These are phyloP conservation scores for Termitomyces sp. DNA, from an alignment of 768 basidiomycete species.

Conservation along the genomic window DNA sequence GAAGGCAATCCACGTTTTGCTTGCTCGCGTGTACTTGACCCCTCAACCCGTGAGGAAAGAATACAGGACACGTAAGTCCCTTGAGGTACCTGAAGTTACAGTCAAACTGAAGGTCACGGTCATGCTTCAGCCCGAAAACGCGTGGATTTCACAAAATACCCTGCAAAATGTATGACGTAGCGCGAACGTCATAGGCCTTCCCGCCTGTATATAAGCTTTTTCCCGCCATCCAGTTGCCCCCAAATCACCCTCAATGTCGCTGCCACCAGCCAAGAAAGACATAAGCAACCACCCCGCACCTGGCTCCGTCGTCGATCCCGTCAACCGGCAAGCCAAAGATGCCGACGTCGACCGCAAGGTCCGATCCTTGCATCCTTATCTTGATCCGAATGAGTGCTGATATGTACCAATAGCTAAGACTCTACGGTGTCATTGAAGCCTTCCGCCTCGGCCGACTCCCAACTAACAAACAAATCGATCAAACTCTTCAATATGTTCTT, in stretches of 20 bases:
- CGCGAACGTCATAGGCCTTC: slow-evolving; percentile 2
- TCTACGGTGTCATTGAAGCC: slow-evolving; percentile 79
- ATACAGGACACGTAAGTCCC: too few species aligned
- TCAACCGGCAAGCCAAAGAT: slow-evolving; percentile 52
- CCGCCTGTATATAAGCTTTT: slow-evolving; percentile 5
- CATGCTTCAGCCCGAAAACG: too few species aligned
- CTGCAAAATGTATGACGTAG: slow-evolving; percentile 7
- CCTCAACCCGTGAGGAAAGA: too few species aligned
- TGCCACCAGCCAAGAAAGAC: slow-evolving; percentile 56
- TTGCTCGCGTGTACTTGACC: too few species aligned
- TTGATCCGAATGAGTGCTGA: neutral
- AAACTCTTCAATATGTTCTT: slow-evolving; percentile 61
- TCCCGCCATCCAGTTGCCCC: neutral
- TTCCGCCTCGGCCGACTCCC: slow-evolving; percentile 77
- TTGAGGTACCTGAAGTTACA: too few species aligned
- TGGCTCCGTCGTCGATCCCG: slow-evolving; percentile 62
- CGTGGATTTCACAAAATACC: neutral
- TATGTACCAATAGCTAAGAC: slow-evolving; percentile 41
- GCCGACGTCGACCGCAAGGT: slow-evolving; percentile 81
- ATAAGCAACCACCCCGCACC: slow-evolving; percentile 49
- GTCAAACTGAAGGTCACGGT: too few species aligned
- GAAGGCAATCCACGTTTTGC: too few species aligned
- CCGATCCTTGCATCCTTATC: neutral
- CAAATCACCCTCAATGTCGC: slow-evolving; percentile 45
- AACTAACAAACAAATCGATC: slow-evolving; percentile 74